Evolutionary conservation across 768 basidiomycete species (phyloP), one percentile per base, ranked within the genome.

Genomic region (Serendipita vermifera): DNA sequence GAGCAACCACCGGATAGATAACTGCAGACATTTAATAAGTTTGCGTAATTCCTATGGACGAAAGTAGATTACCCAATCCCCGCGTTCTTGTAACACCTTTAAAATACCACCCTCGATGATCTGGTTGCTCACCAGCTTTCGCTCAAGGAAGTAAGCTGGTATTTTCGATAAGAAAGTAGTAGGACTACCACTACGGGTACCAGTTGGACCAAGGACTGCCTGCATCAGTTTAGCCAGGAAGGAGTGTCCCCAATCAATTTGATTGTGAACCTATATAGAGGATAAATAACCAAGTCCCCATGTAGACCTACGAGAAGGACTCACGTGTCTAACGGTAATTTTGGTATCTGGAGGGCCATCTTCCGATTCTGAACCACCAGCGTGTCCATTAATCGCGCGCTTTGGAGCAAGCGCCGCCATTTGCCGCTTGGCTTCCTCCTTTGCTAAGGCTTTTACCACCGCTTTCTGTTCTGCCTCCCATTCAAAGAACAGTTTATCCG

Each of bases 71-170:
- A 80, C 87, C 87, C 87, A 90, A 62, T 89, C 87, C 38, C 72
- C 70, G 57, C 73, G 75, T 54, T 72, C 65, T 41, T 73, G 69
- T 32, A 90, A 66, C 1, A 72, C 71, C 6, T 71, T 70, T 33
- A 88, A 62, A 15, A 89, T 66, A 2, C 79, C 81, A 11, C 75
- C 77, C 4, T 77, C 69, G 7, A 85, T 62, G 83, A 87, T 85
- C 27, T 70, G 73, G 38, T 77, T 73, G 56, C 75, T 79, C 13
- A 87, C 75, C 2, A 76, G 71, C 3, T 73, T 68, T 54, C 70
- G 72, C 63, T 79, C 71, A 3, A 90, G 69, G n/a, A 89, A 71
- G 64, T 75, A 72, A 40, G 70, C 71, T 9, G 81, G 67, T 41
- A 83, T 73, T 55, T 79, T 78, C 0, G 78, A 71, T 3, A 83